phyloP scores from a whole-genome alignment of 2,329 filamentous ascomycete genomes.

The Exophiala spinifera region DNA sequence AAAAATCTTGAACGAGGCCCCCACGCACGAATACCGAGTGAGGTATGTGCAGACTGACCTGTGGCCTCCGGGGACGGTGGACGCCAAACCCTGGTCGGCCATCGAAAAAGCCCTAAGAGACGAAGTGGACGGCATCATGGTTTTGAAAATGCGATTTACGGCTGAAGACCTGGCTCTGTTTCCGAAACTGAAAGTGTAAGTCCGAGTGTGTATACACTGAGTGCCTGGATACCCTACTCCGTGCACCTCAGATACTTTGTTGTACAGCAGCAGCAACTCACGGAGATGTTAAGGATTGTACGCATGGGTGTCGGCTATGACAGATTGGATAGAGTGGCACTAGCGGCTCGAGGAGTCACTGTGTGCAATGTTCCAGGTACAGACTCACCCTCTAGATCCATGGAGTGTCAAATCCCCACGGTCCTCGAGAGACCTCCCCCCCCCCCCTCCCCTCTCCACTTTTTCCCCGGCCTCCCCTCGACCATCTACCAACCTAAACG shows the following conservation, averaged over 20 bases:
- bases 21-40: slow-evolving; percentile 19
- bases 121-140: slow-evolving; percentile 25
- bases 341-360: slow-evolving; percentile 24
- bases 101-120: slow-evolving; percentile 22
- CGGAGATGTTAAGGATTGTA: slow-evolving; percentile 15
- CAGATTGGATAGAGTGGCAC: slow-evolving; percentile 23
- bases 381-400: not conserved
- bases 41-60: slow-evolving; percentile 21
- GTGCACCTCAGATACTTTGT: too few species aligned
- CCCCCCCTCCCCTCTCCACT: too few species aligned
- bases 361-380: slow-evolving; percentile 35
- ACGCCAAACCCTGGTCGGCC: slow-evolving; percentile 21
- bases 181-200: slow-evolving; percentile 25
- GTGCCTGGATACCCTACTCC: too few species aligned
- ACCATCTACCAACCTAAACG: too few species aligned
- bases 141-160: slow-evolving; percentile 26
- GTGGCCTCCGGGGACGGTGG: slow-evolving; percentile 18
- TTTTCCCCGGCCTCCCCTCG: too few species aligned
- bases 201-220: too few species aligned
- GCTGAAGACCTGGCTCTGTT: slow-evolving; percentile 22
- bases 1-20: slow-evolving; percentile 21
- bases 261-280: not conserved
- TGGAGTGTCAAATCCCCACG: slow-evolving; percentile 26
- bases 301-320: slow-evolving; percentile 29
- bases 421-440: too few species aligned